phyloP scores from a whole-genome alignment of 257 asterid species.

The Lavandula angustifolia region DNA sequence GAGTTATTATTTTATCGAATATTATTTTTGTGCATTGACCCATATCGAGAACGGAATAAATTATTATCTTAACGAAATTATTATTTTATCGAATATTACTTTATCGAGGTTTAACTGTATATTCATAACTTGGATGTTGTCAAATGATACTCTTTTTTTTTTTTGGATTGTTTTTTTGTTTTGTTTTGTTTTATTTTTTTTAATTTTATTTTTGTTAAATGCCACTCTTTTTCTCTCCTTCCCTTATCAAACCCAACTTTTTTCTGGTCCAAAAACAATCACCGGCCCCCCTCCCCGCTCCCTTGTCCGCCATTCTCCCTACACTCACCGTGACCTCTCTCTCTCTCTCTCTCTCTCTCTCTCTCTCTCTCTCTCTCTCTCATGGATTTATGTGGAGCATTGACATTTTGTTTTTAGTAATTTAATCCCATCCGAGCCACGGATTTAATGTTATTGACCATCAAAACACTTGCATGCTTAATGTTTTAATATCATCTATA shows the following conservation, averaged over 20 bases:
- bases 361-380: slow-evolving; percentile 23
- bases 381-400: background rate
- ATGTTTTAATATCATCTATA: no score
- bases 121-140: slow-evolving; percentile 28
- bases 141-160: slow-evolving; percentile 6
- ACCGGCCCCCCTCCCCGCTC: slow-evolving; percentile 27
- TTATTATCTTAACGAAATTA: no score
- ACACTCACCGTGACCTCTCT: slow-evolving; percentile 41
- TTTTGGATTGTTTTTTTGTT: no score
- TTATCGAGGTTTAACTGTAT: no score
- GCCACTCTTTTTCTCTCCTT: slow-evolving; percentile 1
- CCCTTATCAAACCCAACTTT: slow-evolving; percentile 30
- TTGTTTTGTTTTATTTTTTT: no score
- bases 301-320: slow-evolving; percentile 57
- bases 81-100: no score
- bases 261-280: slow-evolving; percentile 48
- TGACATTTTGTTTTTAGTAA: background rate
- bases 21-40: no score
- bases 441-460: slow-evolving; percentile 9
- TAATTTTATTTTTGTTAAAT: slow-evolving; percentile 9
- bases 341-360: slow-evolving; percentile 20
- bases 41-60: no score
- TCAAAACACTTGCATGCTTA: background rate
- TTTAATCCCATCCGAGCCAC: background rate
- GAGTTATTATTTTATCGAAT: no score